Evolutionary conservation across 805 yeast species (phyloP).

Genomic region (Yarrowia bubula): DNA sequence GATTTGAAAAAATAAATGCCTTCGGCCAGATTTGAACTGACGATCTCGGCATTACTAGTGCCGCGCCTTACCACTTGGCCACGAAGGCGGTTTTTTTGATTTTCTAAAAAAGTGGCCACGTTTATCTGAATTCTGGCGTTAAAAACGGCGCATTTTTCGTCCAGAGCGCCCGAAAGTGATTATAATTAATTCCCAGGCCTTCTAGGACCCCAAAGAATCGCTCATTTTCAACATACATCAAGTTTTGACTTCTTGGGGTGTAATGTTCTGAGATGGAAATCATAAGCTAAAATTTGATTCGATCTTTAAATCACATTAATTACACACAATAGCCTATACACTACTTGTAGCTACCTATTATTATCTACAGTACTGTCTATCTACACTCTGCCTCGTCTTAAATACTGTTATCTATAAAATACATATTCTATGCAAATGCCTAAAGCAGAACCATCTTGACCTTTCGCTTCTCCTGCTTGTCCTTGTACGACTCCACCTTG

Average conservation of each 20-base stretch:
- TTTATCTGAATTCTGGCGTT: neutral
- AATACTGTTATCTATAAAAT: constrained; percentile 19
- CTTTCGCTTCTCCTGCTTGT: constrained; percentile 84
- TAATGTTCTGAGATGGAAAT: neutral
- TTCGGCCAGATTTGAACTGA: constrained; percentile 26
- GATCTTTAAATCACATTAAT: too few relatives aligned
- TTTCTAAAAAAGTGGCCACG: neutral
- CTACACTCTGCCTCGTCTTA: neutral
- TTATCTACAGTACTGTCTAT: neutral
- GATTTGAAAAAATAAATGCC: neutral
- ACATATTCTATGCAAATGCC: constrained; percentile 24
- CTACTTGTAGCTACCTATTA: neutral
- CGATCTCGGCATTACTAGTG: constrained; percentile 26
- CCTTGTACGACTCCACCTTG: constrained; percentile 74
- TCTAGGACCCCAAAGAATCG: too few relatives aligned
- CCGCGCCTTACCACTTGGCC: constrained; percentile 27
- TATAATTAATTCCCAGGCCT: too few relatives aligned
- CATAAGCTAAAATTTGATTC: too few relatives aligned
- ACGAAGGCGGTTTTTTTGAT: constrained; percentile 18
- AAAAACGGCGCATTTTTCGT: too few relatives aligned
- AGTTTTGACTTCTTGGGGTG: neutral
- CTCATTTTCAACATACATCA: too few relatives aligned
- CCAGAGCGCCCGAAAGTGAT: too few relatives aligned
- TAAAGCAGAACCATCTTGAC: constrained; percentile 57
- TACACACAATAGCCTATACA: too few relatives aligned